A percentile compares a stretch with the other conserved stretches of the same genome.
These are phyloP conservation scores for Pythium rhizo-oryzae DNA, from an alignment of 352 stramenopile species.

Conservation along the genomic window DNA sequence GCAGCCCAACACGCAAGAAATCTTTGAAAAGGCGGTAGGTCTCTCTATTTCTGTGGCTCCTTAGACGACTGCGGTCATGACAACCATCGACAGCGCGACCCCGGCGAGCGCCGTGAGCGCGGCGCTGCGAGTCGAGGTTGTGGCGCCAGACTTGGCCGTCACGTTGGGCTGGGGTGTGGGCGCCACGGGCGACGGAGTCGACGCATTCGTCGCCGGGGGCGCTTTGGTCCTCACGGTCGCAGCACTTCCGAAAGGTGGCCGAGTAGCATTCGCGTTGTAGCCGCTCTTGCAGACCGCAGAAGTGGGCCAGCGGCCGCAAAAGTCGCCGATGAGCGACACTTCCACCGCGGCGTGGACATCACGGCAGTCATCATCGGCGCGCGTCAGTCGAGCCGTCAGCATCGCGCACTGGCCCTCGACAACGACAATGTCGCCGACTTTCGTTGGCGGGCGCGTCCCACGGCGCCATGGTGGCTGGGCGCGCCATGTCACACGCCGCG, in stretches of 20 bases:
- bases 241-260: neutral
- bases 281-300: neutral
- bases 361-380: neutral
- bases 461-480: neutral
- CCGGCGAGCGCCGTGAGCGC: neutral
- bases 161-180: neutral
- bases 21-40: too few relatives aligned
- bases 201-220: too few relatives aligned
- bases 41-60: neutral
- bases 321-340: conserved; percentile 2
- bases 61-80: neutral
- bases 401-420: conserved; percentile 1
- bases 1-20: too few relatives aligned
- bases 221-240: neutral
- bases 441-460: neutral
- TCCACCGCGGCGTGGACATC: neutral
- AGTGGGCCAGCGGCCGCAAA: neutral
- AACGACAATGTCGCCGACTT: neutral
- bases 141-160: neutral
- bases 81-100: neutral
- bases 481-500: neutral
- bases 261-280: neutral
- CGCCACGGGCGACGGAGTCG: too few relatives aligned
- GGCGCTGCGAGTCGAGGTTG: neutral
- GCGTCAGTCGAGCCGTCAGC: too few relatives aligned